A percentile compares a stretch with the other conserved stretches of the same genome.
Conservation (phyloP, 129 eudicot genomes). For the Tagetes erecta region DNA sequence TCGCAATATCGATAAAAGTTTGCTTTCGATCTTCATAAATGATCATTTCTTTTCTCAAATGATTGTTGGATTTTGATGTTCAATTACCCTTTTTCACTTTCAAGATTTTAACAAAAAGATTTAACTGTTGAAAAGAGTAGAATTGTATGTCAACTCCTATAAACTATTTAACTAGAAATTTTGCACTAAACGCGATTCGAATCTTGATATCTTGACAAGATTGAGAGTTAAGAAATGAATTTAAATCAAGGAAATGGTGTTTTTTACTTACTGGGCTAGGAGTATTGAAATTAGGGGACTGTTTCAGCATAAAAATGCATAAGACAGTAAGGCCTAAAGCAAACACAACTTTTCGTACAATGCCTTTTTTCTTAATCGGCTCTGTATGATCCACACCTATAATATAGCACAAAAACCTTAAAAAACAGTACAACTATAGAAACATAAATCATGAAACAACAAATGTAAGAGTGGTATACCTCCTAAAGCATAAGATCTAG, state of each 20-base stretch:
- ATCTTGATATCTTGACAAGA: neutral
- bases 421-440: neutral
- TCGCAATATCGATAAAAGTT: neutral
- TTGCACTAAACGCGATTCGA: no score
- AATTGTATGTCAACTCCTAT: neutral
- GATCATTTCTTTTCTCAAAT: neutral
- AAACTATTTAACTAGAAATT: neutral
- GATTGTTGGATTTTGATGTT: neutral
- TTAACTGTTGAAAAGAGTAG: neutral
- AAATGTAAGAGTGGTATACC: slow-evolving; percentile 30
- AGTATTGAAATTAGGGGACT: slow-evolving; percentile 46
- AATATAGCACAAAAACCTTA: slow-evolving; percentile 18
- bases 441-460: neutral
- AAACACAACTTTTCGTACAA: slow-evolving; percentile 50
- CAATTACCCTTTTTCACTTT: neutral
- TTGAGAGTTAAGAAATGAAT: neutral
- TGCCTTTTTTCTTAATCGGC: slow-evolving; percentile 48
- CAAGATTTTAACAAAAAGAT: neutral
- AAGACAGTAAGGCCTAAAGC: slow-evolving; percentile 51
- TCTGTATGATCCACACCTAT: slow-evolving; percentile 69
- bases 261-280: slow-evolving; percentile 51
- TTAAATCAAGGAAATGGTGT: neutral
- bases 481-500: slow-evolving; percentile 66
- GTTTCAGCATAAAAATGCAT: slow-evolving; percentile 60
- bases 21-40: neutral